Conservation (phyloP, 1,139 yeast species). For the Candida smagusa region DNA sequence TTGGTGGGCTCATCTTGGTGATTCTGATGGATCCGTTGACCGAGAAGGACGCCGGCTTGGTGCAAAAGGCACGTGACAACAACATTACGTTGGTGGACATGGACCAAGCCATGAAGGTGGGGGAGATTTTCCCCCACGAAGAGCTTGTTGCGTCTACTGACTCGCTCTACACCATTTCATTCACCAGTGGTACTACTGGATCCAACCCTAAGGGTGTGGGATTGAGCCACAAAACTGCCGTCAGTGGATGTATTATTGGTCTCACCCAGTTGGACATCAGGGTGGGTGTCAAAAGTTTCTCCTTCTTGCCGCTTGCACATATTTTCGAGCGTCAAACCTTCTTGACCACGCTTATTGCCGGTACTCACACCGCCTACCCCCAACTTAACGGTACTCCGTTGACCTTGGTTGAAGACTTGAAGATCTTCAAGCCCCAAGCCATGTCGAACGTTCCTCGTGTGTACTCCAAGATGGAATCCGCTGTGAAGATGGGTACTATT, state of each 20-base stretch:
- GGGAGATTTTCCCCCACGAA: slow-evolving; percentile 44
- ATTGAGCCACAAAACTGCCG: slow-evolving; percentile 50
- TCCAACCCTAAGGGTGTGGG: slow-evolving; percentile 70
- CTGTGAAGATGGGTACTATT: slow-evolving; percentile 41
- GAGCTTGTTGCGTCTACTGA: slow-evolving; percentile 52
- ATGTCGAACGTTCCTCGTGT: slow-evolving; percentile 66
- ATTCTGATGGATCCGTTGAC: slow-evolving; percentile 22
- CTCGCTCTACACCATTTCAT: slow-evolving; percentile 61
- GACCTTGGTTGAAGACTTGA: slow-evolving; percentile 55
- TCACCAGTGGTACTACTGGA: slow-evolving; percentile 80
- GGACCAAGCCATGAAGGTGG: slow-evolving; percentile 53
- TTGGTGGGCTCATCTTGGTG: slow-evolving; percentile 17
- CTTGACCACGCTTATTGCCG: slow-evolving; percentile 12
- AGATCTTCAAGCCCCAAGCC: slow-evolving; percentile 49
- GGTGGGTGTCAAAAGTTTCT: slow-evolving; percentile 11
- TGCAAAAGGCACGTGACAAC: slow-evolving; percentile 9
- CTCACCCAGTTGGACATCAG: slow-evolving; percentile 11
- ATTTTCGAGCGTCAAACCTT: slow-evolving; percentile 22
- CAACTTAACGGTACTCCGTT: slow-evolving; percentile 35
- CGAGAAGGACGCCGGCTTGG: slow-evolving; percentile 12
- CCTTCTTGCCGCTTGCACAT: slow-evolving; percentile 26
- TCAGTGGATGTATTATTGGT: slow-evolving; percentile 46
- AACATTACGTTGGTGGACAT: slow-evolving; percentile 28
- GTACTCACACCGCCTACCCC: slow-evolving; percentile 20
- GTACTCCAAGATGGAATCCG: slow-evolving; percentile 57